phyloP scores from a whole-genome alignment of 2,329 filamentous ascomycete genomes.

The Mycosphaerella sp. region DNA sequence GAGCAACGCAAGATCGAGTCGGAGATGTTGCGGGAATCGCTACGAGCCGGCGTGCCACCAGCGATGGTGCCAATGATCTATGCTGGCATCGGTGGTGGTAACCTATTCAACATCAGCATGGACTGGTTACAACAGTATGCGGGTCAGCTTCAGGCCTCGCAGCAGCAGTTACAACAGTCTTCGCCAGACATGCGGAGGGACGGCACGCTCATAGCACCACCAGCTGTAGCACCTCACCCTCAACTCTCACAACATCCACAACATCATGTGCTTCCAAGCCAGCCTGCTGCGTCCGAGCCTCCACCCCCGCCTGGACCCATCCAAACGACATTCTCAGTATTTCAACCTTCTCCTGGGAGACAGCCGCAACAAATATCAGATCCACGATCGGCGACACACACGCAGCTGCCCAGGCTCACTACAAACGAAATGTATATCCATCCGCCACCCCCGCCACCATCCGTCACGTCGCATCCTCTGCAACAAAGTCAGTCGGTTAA shows the following conservation, averaged over 20 bases:
- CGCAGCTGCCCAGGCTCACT: constrained; percentile 46
- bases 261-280: constrained; percentile 35
- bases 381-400: constrained; percentile 42
- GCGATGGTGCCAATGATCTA: constrained; percentile 50
- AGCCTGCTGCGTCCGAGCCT: constrained; percentile 32
- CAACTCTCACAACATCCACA: constrained; percentile 22
- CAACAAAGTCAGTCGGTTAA: constrained; percentile 47
- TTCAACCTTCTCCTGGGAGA: constrained; percentile 25
- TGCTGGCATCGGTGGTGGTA: constrained; percentile 46
- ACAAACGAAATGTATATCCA: constrained; percentile 49
- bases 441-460: constrained; percentile 40
- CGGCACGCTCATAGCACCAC: constrained; percentile 36
- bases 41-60: constrained; percentile 48
- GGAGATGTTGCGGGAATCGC: constrained; percentile 48
- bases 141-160: constrained; percentile 39
- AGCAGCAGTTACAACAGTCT: constrained; percentile 29
- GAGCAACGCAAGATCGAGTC: constrained; percentile 50
- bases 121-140: constrained; percentile 49
- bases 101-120: constrained; percentile 43
- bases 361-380: constrained; percentile 34
- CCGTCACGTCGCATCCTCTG: constrained; percentile 37
- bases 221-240: constrained; percentile 30
- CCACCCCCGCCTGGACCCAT: constrained; percentile 30
- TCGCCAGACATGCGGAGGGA: constrained; percentile 41
- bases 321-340: constrained; percentile 39